These are phyloP conservation scores for Saccharum spontaneum DNA, from an alignment of 176 grass and related monocot genomes.

Conservation along the genomic window DNA sequence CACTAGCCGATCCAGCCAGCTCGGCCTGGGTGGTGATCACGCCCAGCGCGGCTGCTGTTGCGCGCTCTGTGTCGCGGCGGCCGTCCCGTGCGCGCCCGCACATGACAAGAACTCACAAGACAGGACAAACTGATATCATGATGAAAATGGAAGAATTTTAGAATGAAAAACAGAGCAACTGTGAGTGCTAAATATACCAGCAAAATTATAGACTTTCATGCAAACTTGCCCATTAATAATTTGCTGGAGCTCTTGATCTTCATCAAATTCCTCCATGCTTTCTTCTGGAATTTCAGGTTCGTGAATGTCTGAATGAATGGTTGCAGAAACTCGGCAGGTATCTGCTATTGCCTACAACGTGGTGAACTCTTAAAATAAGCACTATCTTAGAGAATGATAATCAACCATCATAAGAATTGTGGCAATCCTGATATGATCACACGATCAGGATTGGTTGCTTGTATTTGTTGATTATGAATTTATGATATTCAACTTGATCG, in stretches of 20 bases:
- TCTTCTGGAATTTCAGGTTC: constrained; percentile 72
- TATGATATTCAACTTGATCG: background rate
- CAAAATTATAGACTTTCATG: constrained; percentile 83
- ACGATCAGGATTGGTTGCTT: constrained; percentile 1
- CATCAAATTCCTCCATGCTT: constrained; percentile 63
- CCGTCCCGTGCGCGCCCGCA: no score
- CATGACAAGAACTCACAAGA: background rate
- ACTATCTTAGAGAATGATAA: background rate
- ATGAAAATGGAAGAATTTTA: constrained; percentile 19
- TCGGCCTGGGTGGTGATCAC: no score
- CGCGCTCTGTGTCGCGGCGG: no score
- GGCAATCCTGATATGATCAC: background rate
- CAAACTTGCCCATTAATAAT: constrained; percentile 88
- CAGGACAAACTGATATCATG: constrained; percentile 26
- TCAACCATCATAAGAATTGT: background rate
- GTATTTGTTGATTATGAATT: background rate
- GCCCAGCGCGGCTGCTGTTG: no score
- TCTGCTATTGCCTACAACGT: constrained; percentile 74
- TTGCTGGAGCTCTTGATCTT: constrained; percentile 84
- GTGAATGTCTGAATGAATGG: constrained; percentile 57
- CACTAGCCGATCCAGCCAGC: no score
- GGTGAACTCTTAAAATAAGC: constrained; percentile 5
- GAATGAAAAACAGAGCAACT: constrained; percentile 17
- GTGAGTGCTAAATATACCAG: constrained; percentile 33
- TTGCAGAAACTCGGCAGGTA: constrained; percentile 67